Evolutionary conservation across 1,284 basidiomycete genomes (phyloP).

Genomic region (Golubevia sp.): DNA sequence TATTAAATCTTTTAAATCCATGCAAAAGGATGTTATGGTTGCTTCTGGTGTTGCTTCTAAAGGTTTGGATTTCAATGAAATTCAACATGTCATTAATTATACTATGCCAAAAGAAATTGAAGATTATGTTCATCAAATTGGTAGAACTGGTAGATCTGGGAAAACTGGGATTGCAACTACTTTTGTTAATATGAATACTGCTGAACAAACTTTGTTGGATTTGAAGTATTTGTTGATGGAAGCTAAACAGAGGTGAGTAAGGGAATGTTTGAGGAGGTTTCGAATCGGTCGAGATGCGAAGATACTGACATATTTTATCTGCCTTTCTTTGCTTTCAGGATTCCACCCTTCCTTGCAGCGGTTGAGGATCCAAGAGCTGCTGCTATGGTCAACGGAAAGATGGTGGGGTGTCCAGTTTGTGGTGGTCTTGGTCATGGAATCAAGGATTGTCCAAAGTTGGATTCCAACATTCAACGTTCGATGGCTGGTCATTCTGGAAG

Average conservation of each 20-base stretch:
- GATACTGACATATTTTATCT: no score
- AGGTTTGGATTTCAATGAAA: slow-evolving; percentile 56
- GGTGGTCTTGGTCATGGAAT: slow-evolving; percentile 56
- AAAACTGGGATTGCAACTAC: slow-evolving; percentile 58
- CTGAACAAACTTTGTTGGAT: slow-evolving; percentile 54
- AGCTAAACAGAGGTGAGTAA: slow-evolving; percentile 48
- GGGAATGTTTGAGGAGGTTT: no score
- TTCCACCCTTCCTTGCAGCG: slow-evolving; percentile 53
- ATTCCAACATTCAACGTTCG: slow-evolving; percentile 43
- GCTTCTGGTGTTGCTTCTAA: slow-evolving; percentile 56
- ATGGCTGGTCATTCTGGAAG: slow-evolving; percentile 16
- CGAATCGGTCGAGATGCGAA: no score
- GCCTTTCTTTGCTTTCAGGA: slow-evolving; percentile 3
- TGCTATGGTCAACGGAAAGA: slow-evolving; percentile 7
- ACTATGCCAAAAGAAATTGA: slow-evolving; percentile 61
- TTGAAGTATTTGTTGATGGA: slow-evolving; percentile 59
- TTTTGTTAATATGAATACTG: slow-evolving; percentile 54
- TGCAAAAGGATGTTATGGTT: slow-evolving; percentile 60
- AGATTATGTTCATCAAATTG: slow-evolving; percentile 41
- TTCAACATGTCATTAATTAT: slow-evolving; percentile 61
- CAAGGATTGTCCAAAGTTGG: slow-evolving; percentile 55
- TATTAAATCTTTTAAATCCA: slow-evolving; percentile 48
- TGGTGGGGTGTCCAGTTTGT: slow-evolving; percentile 49
- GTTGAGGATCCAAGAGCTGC: slow-evolving; percentile 45
- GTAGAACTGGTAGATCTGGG: slow-evolving; percentile 53